A percentile compares a stretch with the other conserved stretches of the same genome.
These are phyloP conservation scores for Marasmius tenuissimus DNA, from an alignment of 1,284 basidiomycete genomes.

Conservation along the genomic window DNA sequence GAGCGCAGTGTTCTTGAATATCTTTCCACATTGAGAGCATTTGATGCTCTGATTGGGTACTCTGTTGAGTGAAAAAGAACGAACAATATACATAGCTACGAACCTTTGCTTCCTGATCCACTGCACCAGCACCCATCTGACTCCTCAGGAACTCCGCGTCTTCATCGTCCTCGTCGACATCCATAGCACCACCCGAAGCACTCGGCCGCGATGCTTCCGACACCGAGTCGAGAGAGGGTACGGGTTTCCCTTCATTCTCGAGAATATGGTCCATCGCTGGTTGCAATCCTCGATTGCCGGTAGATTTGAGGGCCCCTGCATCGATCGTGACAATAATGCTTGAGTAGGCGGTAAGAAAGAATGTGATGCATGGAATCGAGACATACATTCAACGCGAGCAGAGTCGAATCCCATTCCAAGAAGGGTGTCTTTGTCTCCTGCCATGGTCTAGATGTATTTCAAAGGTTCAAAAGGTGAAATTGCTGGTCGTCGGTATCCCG, in stretches of 20 bases:
- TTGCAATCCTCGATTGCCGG: constrained; percentile 76
- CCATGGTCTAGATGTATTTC: constrained; percentile 36
- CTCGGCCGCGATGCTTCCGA: constrained; percentile 27
- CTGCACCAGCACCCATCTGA: constrained; percentile 40
- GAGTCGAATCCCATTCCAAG: constrained; percentile 85
- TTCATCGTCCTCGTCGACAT: constrained; percentile 67
- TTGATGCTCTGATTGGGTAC: constrained; percentile 50
- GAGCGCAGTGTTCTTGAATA: constrained; percentile 84
- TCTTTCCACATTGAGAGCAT: constrained; percentile 81
- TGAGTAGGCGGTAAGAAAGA: not conserved
- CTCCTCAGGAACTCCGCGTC: constrained; percentile 64
- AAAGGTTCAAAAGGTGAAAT: not conserved
- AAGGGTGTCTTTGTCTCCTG: constrained; percentile 76
- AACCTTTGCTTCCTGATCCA: constrained; percentile 64
- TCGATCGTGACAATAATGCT: constrained; percentile 1
- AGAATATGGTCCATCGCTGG: constrained; percentile 89
- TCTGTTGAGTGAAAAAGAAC: not conserved
- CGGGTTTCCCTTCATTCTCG: constrained; percentile 71
- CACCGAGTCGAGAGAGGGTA: constrained; percentile 59
- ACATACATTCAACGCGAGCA: constrained; percentile 81
- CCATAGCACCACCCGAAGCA: constrained; percentile 38
- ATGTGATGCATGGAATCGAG: constrained; percentile 9
- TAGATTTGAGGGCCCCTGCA: constrained; percentile 84
- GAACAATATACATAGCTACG: constrained; percentile 10
- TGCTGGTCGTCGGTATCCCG: not conserved